Percentiles rank a stretch among this genome's conserved stretches.
These are phyloP conservation scores for Gastrodia elata DNA, from an alignment of 106 monocot species.

Conservation along the genomic window DNA sequence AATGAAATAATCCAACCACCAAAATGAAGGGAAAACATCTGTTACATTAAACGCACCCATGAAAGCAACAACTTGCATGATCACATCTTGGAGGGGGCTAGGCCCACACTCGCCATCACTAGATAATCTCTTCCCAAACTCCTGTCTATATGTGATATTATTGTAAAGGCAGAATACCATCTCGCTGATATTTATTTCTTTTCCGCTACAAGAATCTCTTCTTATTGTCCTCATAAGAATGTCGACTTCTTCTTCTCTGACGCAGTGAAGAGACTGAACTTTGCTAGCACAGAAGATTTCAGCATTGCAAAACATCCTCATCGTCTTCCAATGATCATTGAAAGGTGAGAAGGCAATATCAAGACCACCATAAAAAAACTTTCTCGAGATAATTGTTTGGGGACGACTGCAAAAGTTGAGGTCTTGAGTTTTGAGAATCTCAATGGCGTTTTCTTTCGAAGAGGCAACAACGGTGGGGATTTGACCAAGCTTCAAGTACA, in stretches of 20 bases:
- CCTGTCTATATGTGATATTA: constrained; percentile 1
- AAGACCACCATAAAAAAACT: not conserved
- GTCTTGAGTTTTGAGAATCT: constrained; percentile 17
- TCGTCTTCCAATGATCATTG: constrained; percentile 10
- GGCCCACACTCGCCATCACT: not conserved
- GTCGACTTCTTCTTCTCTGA: constrained; percentile 5
- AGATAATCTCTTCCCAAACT: not conserved
- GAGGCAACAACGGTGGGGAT: constrained; percentile 16
- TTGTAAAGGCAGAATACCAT: not conserved
- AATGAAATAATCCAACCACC: not conserved
- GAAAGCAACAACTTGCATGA: not conserved
- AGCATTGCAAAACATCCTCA: not conserved
- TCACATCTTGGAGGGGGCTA: not conserved
- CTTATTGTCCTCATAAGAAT: not conserved
- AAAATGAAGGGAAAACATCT: not conserved
- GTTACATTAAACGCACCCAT: not conserved
- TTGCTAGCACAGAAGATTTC: not conserved
- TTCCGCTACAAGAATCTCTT: not conserved
- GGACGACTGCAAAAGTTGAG: constrained; percentile 12
- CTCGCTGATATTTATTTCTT: constrained; percentile 5
- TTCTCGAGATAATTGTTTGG: not conserved
- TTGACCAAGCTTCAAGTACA: constrained; percentile 16
- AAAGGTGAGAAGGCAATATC: constrained; percentile 10
- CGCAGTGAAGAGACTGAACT: not conserved
- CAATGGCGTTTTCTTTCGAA: not conserved